phyloP scores from a whole-genome alignment of 345 rosid species.

The Ceriops tagal region DNA sequence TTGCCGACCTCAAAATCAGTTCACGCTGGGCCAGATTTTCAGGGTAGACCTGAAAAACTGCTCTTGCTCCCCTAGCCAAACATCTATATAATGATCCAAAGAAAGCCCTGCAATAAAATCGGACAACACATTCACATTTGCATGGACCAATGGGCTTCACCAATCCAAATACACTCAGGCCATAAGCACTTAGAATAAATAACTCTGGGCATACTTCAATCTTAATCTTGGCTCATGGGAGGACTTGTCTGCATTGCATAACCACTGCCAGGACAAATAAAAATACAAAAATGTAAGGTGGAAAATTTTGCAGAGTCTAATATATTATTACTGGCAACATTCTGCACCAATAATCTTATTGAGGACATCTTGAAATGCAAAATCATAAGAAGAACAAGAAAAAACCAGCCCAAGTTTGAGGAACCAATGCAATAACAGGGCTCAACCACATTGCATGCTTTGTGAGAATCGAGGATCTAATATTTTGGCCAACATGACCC shows the following conservation, averaged over 20 bases:
- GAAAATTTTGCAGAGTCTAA: not conserved
- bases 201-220: constrained; percentile 57
- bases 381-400: not conserved
- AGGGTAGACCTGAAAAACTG: constrained; percentile 87
- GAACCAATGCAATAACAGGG: not conserved
- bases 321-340: not conserved
- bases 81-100: constrained; percentile 79
- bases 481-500: no score
- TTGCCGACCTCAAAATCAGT: constrained; percentile 72
- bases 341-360: no score
- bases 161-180: no score
- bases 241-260: constrained; percentile 82
- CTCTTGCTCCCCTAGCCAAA: constrained; percentile 88
- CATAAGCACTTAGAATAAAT: not conserved
- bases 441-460: not conserved
- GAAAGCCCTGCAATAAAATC: constrained; percentile 54
- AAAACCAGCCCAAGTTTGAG: not conserved
- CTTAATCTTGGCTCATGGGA: constrained; percentile 84
- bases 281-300: not conserved
- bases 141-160: not conserved
- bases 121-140: not conserved
- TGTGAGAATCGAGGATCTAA: no score
- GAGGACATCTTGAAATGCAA: not conserved
- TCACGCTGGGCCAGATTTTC: constrained; percentile 79
- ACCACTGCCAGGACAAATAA: constrained; percentile 53